Base-by-base conservation (phyloP, 2,329 filamentous ascomycete genomes). In the Fusarium sp. region DNA sequence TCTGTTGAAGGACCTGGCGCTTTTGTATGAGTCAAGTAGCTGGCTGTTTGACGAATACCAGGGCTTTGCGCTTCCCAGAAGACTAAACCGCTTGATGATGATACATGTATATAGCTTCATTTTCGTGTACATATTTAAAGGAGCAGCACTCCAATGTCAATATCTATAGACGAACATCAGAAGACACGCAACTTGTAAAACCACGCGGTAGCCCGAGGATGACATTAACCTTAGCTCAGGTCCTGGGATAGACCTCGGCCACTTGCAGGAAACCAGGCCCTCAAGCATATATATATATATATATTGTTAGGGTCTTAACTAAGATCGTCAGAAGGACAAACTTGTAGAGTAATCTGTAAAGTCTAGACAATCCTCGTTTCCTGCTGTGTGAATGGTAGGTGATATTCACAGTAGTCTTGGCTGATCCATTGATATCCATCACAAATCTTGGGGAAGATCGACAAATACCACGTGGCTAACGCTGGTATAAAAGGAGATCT, bases 41-140 rank as follows among this genome's bases (percentile, higher is more conserved):
- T 63, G 68, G 68, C 68, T 71, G 56, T 50, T 55, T 50, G 48
- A 28, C 32, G 2, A 27, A n/a, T 34, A 21, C 28, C 1, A 30
- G n/a, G 25, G 10, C 16, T 37, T 27, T 42, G 23, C 41, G 10
- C 42, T 42, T 23, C n/a, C 16, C 47, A 18, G 41, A 41, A 8
- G 18, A 37, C 18, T 18, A 30, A 56, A 16, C 5, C 6, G 16
- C 42, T 30, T 32, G 18, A 34, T 32, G 40, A 57, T 47, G 50
- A 21, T 21, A 14, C 16, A 13, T n/a, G 49, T 37, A 37, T 63
- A n/a, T 25, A 42, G 47, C 51, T 59, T 66, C 21, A 51, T 34
- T 13, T 71, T 71, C 55, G 13, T 51, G 68, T 71, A 71, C 45
- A 71, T 66, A 71, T 21, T 69, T 53, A 5, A 59, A 32, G n/a